Evolutionary conservation across 2,329 filamentous ascomycete genomes (phyloP), one percentile per base, ranked within the genome.

Genomic region (Fusarium gaditjirri): DNA sequence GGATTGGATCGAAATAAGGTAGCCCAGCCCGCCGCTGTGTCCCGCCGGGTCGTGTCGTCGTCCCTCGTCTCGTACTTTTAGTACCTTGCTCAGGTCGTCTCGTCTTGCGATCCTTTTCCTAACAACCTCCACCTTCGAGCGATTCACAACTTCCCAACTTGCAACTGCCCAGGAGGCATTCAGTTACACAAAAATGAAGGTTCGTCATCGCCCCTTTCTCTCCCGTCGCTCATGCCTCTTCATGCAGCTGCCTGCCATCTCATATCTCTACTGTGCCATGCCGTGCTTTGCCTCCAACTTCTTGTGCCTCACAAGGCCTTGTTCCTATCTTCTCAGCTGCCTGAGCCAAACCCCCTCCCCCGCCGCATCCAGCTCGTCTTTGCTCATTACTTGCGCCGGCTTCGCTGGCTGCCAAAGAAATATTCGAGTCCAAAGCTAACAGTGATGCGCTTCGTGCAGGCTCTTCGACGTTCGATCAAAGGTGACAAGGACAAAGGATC

Each of bases 381-480:
- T 55, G 27, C 49, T 70, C 62, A 25, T 50, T 65, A 61, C 46
- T 73, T 62, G 62, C 61, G 60, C 59, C 64, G 47, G 62, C 42
- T 53, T 64, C 41, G 47, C 39, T 62, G 63, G 64, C 65, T 54
- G 54, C 54, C 71, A 62, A 52, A 49, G 47, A 58, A 58, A 73
- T 68, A 68, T 59, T 65, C 59, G 59, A 70, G 50, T 61, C 67
- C 55, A 65, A 73, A 61, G 76, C 85, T 87, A 80, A 87, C 80
- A 66, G 78, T 78, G 43, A 84, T 84, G 81, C 82, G 82, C 78
- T 76, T 83, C 43, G 74, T 86, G 52, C 84, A 94, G 92, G 92
- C 91, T 81, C 89, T 97, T 83, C 90, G 94, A 81, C 89, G 94
- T 84, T 97, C 94, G 70, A 92, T 97, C 84, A 97, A 97, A 85